Evolutionary conservation across 2,329 filamentous ascomycete genomes (phyloP).

Genomic region (Lachnellula occidentalis): DNA sequence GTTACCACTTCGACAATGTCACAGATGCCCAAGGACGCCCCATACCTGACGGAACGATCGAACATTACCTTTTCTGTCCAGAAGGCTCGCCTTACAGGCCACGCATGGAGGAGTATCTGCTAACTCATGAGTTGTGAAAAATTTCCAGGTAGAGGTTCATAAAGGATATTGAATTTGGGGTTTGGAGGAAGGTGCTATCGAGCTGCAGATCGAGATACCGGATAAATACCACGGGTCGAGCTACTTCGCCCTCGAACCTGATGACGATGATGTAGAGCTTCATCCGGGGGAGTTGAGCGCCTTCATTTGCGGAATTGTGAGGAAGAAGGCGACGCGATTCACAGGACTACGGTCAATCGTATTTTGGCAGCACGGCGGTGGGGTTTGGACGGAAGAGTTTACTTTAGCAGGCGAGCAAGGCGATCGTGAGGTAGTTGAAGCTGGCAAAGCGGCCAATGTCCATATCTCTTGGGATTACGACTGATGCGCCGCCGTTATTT

Average conservation of each 20-base stretch:
- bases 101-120: slow-evolving; percentile 2
- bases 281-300: neutral
- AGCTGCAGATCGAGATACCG: neutral
- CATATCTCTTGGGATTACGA: neutral
- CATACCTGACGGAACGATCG: neutral
- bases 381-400: neutral
- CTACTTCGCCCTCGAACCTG: neutral
- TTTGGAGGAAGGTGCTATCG: neutral
- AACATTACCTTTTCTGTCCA: slow-evolving; percentile 3
- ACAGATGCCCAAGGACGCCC: neutral
- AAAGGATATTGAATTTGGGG: neutral
- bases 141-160: neutral
- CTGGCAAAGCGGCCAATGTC: slow-evolving; percentile 1
- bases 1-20: neutral
- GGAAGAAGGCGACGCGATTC: neutral
- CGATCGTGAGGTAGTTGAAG: neutral
- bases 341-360: neutral
- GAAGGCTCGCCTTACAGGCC: slow-evolving; percentile 1
- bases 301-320: slow-evolving; percentile 1
- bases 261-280: slow-evolving; percentile 1
- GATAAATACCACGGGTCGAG: neutral
- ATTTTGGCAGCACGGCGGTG: neutral
- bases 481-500: neutral
- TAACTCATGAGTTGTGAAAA: neutral
- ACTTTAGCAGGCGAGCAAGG: neutral